Evolutionary conservation across 1,284 basidiomycete species (phyloP), one percentile per base, ranked within the genome.

Genomic region (Cutaneotrichosporon spelunceum): DNA sequence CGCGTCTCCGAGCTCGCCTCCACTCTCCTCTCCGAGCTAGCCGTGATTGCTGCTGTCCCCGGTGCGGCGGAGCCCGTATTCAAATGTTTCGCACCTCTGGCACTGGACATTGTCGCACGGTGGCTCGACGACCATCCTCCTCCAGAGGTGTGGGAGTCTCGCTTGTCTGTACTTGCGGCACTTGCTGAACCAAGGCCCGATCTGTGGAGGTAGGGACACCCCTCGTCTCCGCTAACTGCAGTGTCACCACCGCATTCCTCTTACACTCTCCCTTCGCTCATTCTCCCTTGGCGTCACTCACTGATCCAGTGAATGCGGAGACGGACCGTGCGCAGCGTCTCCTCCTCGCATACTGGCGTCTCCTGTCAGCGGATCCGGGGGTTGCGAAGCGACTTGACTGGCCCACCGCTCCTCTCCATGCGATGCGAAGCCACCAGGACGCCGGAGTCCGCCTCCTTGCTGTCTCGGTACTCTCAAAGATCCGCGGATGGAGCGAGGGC

Each of bases 331-430:
- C 91, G 5, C 89, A 93, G 42, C 80, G 81, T 27, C 76, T 89
- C 0, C 83, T 95, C 16, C 82, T 94, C 47, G 84, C 88, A 1
- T 90, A 92, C 72, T 89, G 89, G 70, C 87, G 92, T 42, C 83
- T 94, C 45, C 81, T 93, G 14, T 82, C 83, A 67, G 85, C 86
- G 48, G 91, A 91, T 72, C 85, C 86, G 14, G 78, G 84, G 59
- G 81, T 93, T 11, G 87, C 89, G 1, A 66, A 74, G 13, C 78
- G 84, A 19, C 78, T 87, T n/a, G 71, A 79, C 52, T 93, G 91
- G 90, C 81, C 90, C 0, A 73, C 86, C 24, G 78, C 82, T 0
- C 83, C 85, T 14, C 81, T 79, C 72, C 83, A 42, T 44, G 53
- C 58, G 1, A 63, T 79, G 3, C 71, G 77, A 13, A 66, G 64